Evolutionary conservation across 768 basidiomycete genomes (phyloP).

Genomic region (Chiua virens): DNA sequence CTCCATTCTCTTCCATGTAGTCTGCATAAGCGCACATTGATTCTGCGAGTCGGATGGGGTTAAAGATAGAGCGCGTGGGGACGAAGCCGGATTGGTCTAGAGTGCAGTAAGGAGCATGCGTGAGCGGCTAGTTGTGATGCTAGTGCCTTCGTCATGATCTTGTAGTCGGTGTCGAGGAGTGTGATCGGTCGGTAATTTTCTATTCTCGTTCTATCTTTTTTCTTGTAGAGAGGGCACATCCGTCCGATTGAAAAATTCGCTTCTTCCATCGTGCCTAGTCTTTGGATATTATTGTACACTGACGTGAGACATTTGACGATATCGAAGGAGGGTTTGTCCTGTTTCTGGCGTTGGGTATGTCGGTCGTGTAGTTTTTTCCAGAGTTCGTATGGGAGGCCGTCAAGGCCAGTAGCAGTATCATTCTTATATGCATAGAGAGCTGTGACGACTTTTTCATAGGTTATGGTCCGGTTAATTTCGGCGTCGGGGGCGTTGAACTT

Average conservation of each 20-base stretch:
- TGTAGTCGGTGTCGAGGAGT: constrained; percentile 36
- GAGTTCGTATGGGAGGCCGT: constrained; percentile 30
- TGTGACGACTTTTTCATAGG: constrained; percentile 9
- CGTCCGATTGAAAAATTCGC: constrained; percentile 31
- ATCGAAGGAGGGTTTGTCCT: constrained; percentile 1
- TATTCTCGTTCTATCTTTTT: constrained; percentile 32
- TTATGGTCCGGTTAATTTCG: neutral
- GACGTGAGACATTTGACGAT: neutral
- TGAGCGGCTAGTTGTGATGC: constrained; percentile 18
- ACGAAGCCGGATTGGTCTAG: constrained; percentile 41
- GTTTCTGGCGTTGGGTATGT: too few species aligned
- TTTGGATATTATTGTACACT: constrained; percentile 29
- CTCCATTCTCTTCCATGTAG: constrained; percentile 25
- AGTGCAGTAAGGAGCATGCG: constrained; percentile 25
- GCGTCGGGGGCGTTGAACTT: neutral
- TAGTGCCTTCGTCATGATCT: constrained; percentile 29
- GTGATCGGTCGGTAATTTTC: constrained; percentile 39
- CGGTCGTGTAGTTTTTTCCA: constrained; percentile 15
- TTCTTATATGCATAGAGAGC: constrained; percentile 10
- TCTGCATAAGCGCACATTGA: constrained; percentile 17
- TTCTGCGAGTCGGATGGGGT: constrained; percentile 32
- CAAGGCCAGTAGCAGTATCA: constrained; percentile 21
- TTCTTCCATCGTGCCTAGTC: constrained; percentile 12
- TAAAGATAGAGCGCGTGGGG: constrained; percentile 26
- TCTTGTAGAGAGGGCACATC: constrained; percentile 44